A percentile compares a stretch with the other conserved stretches of the same genome.
These are phyloP conservation scores for Paramarasmius palmivorus DNA, from an alignment of 1,284 basidiomycete genomes.

Conservation along the genomic window DNA sequence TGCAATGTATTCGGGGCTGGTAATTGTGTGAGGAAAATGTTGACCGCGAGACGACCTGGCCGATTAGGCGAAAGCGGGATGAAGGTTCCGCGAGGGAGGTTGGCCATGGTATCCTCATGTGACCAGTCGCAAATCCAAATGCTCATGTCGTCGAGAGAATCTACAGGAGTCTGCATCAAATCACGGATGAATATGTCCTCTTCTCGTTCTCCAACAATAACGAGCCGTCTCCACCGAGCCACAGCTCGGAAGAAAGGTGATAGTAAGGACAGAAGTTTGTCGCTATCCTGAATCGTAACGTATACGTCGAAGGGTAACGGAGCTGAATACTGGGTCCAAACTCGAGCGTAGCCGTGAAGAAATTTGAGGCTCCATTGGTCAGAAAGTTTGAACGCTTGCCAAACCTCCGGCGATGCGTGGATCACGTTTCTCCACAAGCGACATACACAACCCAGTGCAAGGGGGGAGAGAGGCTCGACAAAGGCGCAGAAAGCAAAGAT, in stretches of 20 bases:
- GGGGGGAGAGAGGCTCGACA: constrained; percentile 42
- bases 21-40: constrained; percentile 43
- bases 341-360: constrained; percentile 45
- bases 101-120: constrained; percentile 29
- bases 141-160: constrained; percentile 11
- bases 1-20: constrained; percentile 42
- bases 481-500: constrained; percentile 52
- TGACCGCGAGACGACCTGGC: constrained; percentile 36
- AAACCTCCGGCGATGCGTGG: constrained; percentile 51
- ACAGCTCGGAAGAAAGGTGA: constrained; percentile 58
- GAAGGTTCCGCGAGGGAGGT: constrained; percentile 28
- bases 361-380: constrained; percentile 36
- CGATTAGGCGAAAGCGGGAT: constrained; percentile 28
- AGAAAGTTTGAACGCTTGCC: constrained; percentile 57
- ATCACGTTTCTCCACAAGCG: constrained; percentile 53
- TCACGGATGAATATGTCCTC: constrained; percentile 22
- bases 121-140: constrained; percentile 15
- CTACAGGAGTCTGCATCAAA: constrained; percentile 10
- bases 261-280: constrained; percentile 59
- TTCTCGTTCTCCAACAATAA: constrained; percentile 36
- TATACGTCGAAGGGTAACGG: constrained; percentile 57
- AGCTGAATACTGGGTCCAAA: constrained; percentile 54
- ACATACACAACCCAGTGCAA: constrained; percentile 54
- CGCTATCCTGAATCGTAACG: constrained; percentile 46
- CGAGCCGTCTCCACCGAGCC: constrained; percentile 54